Base-by-base conservation (phyloP, 306 rosid species). In the Rosa lucieae region DNA sequence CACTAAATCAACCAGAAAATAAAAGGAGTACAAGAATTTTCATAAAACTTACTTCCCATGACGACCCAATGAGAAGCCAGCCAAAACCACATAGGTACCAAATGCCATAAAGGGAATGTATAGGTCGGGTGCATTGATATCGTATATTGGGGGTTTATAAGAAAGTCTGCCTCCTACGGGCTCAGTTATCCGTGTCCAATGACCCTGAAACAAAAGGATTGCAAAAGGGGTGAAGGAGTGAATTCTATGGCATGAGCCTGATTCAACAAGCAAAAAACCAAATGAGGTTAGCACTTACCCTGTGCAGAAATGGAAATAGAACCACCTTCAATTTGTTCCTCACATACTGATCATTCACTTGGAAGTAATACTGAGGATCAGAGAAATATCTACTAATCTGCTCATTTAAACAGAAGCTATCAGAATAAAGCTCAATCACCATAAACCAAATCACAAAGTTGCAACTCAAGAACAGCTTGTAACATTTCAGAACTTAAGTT, bases 91-190 rank as follows among this genome's bases (percentile, higher is more conserved):
- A 6, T 95, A 95, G 79, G 98, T 91, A 63, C 99, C 99, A 68
- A 95, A 95, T 40, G 99, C 98, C 99, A 95, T 95, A 59, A 93
- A 84, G 18, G 99, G 99, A 81, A 95, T 91, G 83, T 95, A 95
- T 23, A 95, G 86, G 78, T 95, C 99, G 37, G 99, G 99, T 49
- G 99, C 99, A 76, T 95, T 95, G 80, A 95, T 95, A 79, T 95
- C 99, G 85, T 90, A 93, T 63, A 95, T 81, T 46, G 98, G 99
- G 61, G 99, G 98, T 80, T 91, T 95, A 84, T 95, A 95, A 37
- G 98, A 91, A 1, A 95, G 94, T 79, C 99, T 88, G 74, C 99
- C 99, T 58, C 99, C 99, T 1, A 93, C 97, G 63, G 99, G 99
- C 83, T 95, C 98, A 26, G 98, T 91, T 71, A 95, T 91, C 77